A percentile compares a stretch with the other conserved stretches of the same genome.
Conservation (phyloP, 2,329 filamentous ascomycete genomes). For the Fusarium sp. region DNA sequence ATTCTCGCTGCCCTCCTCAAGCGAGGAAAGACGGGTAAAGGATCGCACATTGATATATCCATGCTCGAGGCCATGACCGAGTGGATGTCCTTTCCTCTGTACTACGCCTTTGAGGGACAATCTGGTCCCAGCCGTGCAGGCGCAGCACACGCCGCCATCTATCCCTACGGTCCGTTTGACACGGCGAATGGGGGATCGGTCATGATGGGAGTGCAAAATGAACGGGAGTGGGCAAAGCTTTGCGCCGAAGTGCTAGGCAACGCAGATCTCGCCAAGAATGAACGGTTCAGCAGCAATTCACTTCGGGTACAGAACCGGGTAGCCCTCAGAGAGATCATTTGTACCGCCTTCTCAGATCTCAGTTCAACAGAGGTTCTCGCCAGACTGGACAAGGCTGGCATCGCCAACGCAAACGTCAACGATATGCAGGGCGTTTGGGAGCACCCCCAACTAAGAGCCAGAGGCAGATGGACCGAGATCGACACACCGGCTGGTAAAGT, state of each 20-base stretch:
- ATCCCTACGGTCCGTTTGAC: constrained; percentile 67
- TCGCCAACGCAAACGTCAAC: constrained; percentile 68
- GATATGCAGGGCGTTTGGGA: constrained; percentile 67
- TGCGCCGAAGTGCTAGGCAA: constrained; percentile 59
- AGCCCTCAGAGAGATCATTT: constrained; percentile 59
- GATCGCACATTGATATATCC: constrained; percentile 64
- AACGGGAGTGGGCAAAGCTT: constrained; percentile 65
- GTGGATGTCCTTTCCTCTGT: constrained; percentile 69
- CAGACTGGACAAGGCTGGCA: constrained; percentile 59
- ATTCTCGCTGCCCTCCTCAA: constrained; percentile 63
- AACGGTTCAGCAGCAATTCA: constrained; percentile 61
- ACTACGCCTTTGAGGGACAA: constrained; percentile 63
- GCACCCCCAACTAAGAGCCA: constrained; percentile 63
- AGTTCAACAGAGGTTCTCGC: constrained; percentile 55
- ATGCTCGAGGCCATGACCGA: constrained; percentile 70
- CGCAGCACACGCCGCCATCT: constrained; percentile 66
- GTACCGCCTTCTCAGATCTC: constrained; percentile 53
- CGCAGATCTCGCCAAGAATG: constrained; percentile 55
- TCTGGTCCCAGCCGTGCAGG: constrained; percentile 58
- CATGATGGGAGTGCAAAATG: constrained; percentile 69
- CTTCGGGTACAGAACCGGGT: constrained; percentile 60
- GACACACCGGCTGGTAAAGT: constrained; percentile 59
- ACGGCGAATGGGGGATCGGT: constrained; percentile 61
- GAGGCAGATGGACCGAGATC: constrained; percentile 64
- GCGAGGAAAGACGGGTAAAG: constrained; percentile 60